Base-by-base conservation (phyloP, 163 green algal species). In the Coccomyxa subellipsoidea region DNA sequence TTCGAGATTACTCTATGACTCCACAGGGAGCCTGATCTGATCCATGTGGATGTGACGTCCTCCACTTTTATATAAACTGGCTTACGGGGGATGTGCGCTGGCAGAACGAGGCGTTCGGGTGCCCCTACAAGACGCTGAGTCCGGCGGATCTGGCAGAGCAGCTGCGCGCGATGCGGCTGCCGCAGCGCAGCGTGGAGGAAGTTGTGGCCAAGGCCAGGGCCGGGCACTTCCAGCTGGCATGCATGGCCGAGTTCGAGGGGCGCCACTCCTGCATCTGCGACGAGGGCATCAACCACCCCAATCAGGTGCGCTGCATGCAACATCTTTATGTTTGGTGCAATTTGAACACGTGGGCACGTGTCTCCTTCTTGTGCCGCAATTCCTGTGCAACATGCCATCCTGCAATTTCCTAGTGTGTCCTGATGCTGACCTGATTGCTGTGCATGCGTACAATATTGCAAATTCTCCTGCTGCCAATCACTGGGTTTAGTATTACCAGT, bases 191-290 rank as follows among this genome's bases (percentile, higher is more conserved):
- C 12, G 72, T 89, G 4, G 80, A 93, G 0, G 92, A 97, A 78
- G 94, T 92, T 34, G 83, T 96, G 80, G 78, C 82, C 38, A 98
- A 97, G 84, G 93, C 92, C 4, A 88, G 86, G 80, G 92, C 81
- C 0, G 91, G 94, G 12, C 96, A 99, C 90, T 99, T 92, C 90
- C 95, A 99, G 90, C 86, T 99, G 39, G 96, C 96, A 7, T 99
- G 96, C 88, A 92, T 87, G 0, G 81, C 88, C 23, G 88, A 89
- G 3, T 99, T 96, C 84, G 94, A 98, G 88, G 94, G 92, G 38
- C 85, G 92, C 69, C 93, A 97, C 83, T 89, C 88, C 59, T 90
- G 84, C 32, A 75, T 86, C 18, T 94, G 91, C 84, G 94, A 98
- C 29, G 87, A 88, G 23, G 94, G 94, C 76, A 95, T 99, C 85